Evolutionary conservation across 495 filamentous ascomycete genomes (phyloP).

Genomic region (Neurospora sp.): DNA sequence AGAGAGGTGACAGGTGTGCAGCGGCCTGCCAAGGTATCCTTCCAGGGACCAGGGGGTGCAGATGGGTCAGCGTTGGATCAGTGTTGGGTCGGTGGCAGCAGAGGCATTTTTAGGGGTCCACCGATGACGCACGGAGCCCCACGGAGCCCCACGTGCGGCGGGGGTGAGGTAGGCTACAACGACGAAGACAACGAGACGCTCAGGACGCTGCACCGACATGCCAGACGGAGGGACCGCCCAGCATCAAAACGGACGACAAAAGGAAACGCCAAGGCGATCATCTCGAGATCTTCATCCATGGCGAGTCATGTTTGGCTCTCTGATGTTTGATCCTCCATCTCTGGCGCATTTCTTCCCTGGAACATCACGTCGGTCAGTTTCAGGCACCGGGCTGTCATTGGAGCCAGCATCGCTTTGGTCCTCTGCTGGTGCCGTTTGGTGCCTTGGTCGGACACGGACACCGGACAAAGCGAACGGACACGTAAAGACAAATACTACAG

Average conservation of each 20-base stretch:
- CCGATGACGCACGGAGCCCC: background rate
- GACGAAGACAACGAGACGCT: background rate
- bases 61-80: background rate
- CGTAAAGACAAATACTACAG: background rate
- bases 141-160: background rate
- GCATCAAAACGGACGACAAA: background rate
- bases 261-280: background rate
- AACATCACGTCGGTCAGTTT: background rate
- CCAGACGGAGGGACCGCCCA: background rate
- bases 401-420: background rate
- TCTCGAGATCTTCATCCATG: background rate
- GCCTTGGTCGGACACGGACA: background rate
- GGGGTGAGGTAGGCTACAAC: background rate
- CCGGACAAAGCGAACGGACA: background rate
- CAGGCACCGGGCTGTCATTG: conserved; percentile 1
- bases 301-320: background rate
- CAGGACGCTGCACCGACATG: background rate
- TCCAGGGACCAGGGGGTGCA: background rate
- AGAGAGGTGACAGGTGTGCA: background rate
- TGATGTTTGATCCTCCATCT: background rate
- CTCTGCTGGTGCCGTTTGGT: background rate
- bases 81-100: background rate
- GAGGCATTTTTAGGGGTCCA: background rate
- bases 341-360: background rate
- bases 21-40: background rate